A percentile compares a stretch with the other conserved stretches of the same genome.
These are phyloP conservation scores for Dissophora ornata DNA, from an alignment of 192 early-diverging fungal genomes.

Conservation along the genomic window DNA sequence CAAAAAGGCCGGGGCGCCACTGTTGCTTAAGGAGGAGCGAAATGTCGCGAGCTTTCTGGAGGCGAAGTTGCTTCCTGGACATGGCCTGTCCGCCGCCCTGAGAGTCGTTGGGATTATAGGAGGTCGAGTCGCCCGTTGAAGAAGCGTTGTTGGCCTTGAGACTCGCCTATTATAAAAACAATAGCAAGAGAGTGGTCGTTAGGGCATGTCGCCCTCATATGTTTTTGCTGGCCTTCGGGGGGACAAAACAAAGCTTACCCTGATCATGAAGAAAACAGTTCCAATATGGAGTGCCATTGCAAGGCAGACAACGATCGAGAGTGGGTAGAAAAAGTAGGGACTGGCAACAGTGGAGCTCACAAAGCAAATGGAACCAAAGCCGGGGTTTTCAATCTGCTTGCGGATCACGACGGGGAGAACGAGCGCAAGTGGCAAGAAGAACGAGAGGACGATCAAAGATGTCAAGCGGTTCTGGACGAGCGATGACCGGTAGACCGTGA, in stretches of 20 bases:
- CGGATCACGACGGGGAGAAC: constrained; percentile 25
- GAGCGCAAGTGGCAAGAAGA: constrained; percentile 27
- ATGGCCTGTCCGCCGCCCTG: constrained; percentile 2
- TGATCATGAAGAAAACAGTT: constrained; percentile 32
- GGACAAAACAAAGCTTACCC: background rate
- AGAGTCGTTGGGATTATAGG: constrained; percentile 5
- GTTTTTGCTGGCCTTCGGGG: too few species aligned
- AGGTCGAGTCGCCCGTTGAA: constrained; percentile 10
- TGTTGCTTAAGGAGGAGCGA: constrained; percentile 38
- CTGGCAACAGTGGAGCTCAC: constrained; percentile 17
- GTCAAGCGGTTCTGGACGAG: constrained; percentile 12
- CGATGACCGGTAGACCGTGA: constrained; percentile 24
- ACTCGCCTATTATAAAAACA: background rate
- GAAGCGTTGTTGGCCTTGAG: background rate
- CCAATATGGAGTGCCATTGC: constrained; percentile 28
- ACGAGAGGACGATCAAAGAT: constrained; percentile 26
- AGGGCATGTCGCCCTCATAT: background rate
- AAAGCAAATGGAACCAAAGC: constrained; percentile 43
- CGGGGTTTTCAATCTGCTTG: constrained; percentile 31
- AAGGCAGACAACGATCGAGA: constrained; percentile 25
- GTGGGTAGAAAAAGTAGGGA: constrained; percentile 36
- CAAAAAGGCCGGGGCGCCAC: constrained; percentile 42
- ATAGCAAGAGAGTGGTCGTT: background rate
- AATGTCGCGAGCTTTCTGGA: constrained; percentile 30
- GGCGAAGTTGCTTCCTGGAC: constrained; percentile 19